Evolutionary conservation across 306 rosid genomes (phyloP), one percentile per base, ranked within the genome.

Genomic region (Glycyrrhiza uralensis): DNA sequence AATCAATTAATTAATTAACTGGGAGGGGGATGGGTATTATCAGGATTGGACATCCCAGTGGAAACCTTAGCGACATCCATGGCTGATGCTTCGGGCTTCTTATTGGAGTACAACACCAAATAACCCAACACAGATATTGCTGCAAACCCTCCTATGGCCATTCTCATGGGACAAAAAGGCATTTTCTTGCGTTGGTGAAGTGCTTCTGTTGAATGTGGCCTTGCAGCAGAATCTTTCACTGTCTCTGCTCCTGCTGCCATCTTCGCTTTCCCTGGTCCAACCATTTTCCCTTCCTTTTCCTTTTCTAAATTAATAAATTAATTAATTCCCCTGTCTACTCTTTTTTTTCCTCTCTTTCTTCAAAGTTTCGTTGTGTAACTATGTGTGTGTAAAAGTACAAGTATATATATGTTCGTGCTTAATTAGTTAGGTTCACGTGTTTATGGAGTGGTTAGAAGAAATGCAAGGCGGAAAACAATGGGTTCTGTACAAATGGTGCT

Each of bases 71-170:
- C 96, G 41, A 87, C 88, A 20, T 89, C 92, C 28, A 79, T 8
- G 1, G 92, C 88, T 6, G 92, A 81, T 30, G 96, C 92, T 74
- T 89, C 92, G 0, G 90, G 92, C 82, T 87, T 87, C 83, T 89
- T 89, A 64, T 83, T 85, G 74, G 87, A 58, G 81, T 83, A 85
- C 33, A 89, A 79, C 4, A 87, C 82, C 0, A 79, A 41, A 72
- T 77, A 89, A 30, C 84, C 90, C 0, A 89, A n/a, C 14, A 83
- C 80, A 29, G 76, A 19, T 1, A 81, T 71, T 8, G 77, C 70
- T 19, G 84, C 96, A 36, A 89, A 81, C 1, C 96, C 92, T 0
- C 80, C 90, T 18, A 83, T 17, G 7, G 88, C 92, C 88, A 87
- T 67, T 75, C 73, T 87, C 81, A 83, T 45, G 7, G 87, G 92